Evolutionary conservation across 148 eudicot genomes (phyloP), one percentile per base, ranked within the genome.

Genomic region (Cornus kousa): DNA sequence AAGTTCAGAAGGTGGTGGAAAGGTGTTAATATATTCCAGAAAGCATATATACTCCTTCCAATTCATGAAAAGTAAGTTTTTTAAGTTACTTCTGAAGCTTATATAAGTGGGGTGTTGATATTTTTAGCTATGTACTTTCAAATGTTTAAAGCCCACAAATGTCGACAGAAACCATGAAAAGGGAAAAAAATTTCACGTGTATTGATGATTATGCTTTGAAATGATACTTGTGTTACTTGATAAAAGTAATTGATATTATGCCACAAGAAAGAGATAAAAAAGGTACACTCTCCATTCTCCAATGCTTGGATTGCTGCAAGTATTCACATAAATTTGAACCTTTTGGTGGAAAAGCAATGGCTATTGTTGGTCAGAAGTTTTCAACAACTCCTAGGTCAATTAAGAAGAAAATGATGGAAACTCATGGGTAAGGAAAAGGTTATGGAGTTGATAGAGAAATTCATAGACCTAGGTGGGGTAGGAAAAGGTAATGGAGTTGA

Each of bases 1-100:
- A 96, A 87, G 90, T 87, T 96, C 74, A 87, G 98, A 79, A 92
- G 97, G 85, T 96, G 99, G 98, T 96, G 99, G 99, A 96, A 87
- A 89, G 94, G 97, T 80, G 94, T 92, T 74, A 85, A 88, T 84
- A 86, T 96, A 81, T 94, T 96, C 88, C 89, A 96, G 77, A 96
- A 96, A 88, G 87, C 97, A 55, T 94, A 94, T 83, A 89, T 96
- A 79, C 84, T 96, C 83, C 90, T 96, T 62, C 99, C 99, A 59
- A 82, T 96, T 80, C 90, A 96, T 83, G 93, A 96, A 71, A 79
- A 79, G 99, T 92, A 94, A 92, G 97, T 79, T 50, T 5, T 57
- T 69, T n/a, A 50, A 33, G 32, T 67, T 76, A 67, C 28, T 76
- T 40, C 55, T 75, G 33, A 20, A 75, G 71, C 62, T 23, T 6